These are phyloP conservation scores for apple (Malus domestica) DNA, from an alignment of 306 rosid species.

Conservation along the genomic window ASM211411v1 NC_041799.1:34503501-34504000, in stretches of 20 bases:
- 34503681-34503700: slow-evolving; percentile 62
- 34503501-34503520: not conserved
- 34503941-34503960: not conserved
- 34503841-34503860: too few relatives aligned
- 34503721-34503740: slow-evolving; percentile 73
- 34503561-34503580: slow-evolving; percentile 25
- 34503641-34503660: slow-evolving; percentile 53
- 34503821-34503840: not conserved
- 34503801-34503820: not conserved
- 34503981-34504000: not conserved
- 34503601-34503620: slow-evolving; percentile 31
- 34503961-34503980: not conserved
- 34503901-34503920: not conserved
- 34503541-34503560: slow-evolving; percentile 17
- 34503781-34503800: not conserved
- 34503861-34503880: too few relatives aligned
- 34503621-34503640: slow-evolving; percentile 40
- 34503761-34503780: not conserved
- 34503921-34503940: not conserved
- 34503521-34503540: not conserved
- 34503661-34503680: slow-evolving; percentile 44
- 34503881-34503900: too few relatives aligned
- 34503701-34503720: slow-evolving; percentile 63
- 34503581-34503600: slow-evolving; percentile 29
- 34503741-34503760: slow-evolving; percentile 67